These are phyloP conservation scores for Pueraria montana DNA, from an alignment of 306 rosid genomes.

Conservation along the genomic window DNA sequence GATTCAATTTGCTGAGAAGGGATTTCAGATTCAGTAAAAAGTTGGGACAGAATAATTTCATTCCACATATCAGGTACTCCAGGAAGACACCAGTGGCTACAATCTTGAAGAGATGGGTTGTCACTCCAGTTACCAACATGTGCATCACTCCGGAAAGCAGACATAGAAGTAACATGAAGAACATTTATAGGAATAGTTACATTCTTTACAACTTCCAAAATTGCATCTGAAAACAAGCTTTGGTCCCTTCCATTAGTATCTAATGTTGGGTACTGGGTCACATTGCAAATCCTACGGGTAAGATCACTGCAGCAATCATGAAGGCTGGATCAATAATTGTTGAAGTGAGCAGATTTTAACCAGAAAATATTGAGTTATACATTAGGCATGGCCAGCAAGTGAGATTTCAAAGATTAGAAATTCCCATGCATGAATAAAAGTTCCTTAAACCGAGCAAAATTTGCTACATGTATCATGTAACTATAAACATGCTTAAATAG, in stretches of 20 bases:
- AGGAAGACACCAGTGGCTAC: slow-evolving; percentile 96
- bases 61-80: slow-evolving; percentile 94
- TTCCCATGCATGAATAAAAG: neutral
- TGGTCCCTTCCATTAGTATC: slow-evolving; percentile 64
- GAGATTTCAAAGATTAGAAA: slow-evolving; percentile 28
- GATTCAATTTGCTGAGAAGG: slow-evolving; percentile 50
- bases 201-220: slow-evolving; percentile 64
- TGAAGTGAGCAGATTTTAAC: slow-evolving; percentile 29
- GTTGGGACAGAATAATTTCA: slow-evolving; percentile 72
- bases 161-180: slow-evolving; percentile 77
- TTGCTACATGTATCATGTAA: too few relatives aligned
- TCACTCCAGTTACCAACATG: slow-evolving; percentile 88
- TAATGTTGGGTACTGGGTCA: slow-evolving; percentile 60
- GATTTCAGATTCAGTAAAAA: slow-evolving; percentile 51
- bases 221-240: slow-evolving; percentile 68
- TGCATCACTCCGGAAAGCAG: slow-evolving; percentile 85
- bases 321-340: slow-evolving; percentile 46
- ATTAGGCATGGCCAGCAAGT: slow-evolving; percentile 5
- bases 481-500: too few relatives aligned
- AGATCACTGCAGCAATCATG: slow-evolving; percentile 64
- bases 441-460: too few relatives aligned
- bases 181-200: slow-evolving; percentile 61
- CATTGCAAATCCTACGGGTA: slow-evolving; percentile 62
- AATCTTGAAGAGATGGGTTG: slow-evolving; percentile 66
- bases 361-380: slow-evolving; percentile 14